These are phyloP conservation scores for Fusarium duplospermum DNA, from an alignment of 2,329 filamentous ascomycete species.

Conservation along the genomic window DNA sequence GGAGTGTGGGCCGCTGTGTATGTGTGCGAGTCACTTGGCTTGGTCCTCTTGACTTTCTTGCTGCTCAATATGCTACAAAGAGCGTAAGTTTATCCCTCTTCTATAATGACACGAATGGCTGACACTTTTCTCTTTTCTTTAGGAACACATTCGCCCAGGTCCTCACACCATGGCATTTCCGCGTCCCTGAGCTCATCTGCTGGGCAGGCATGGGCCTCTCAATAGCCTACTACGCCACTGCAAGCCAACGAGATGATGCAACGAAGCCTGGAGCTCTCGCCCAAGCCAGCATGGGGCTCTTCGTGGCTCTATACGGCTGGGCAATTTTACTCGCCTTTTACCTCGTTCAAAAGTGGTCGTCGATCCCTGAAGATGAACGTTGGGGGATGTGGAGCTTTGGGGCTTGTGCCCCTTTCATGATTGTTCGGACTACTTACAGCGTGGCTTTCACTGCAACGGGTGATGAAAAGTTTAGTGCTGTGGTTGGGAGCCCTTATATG, in stretches of 20 bases:
- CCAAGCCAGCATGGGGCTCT: background rate
- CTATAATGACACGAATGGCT: background rate
- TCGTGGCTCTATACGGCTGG: background rate
- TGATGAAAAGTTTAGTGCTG: background rate
- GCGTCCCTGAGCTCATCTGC: background rate
- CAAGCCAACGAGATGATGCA: background rate
- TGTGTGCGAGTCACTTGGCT: background rate
- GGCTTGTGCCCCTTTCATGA: background rate
- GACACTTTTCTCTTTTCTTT: background rate
- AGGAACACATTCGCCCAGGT: background rate
- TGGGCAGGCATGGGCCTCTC: constrained; percentile 1
- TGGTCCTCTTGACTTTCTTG: background rate
- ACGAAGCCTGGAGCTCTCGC: background rate
- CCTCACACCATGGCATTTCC: background rate
- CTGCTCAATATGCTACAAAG: background rate
- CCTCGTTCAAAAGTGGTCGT: background rate
- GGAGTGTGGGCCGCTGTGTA: background rate
- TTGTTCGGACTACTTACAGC: background rate
- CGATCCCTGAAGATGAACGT: background rate
- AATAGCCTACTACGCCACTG: background rate
- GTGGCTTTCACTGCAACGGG: background rate
- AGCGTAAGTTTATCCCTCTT: background rate
- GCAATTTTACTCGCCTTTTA: background rate
- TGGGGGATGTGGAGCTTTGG: background rate
- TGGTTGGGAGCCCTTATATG: background rate